phyloP scores from a whole-genome alignment of 352 stramenopile species.

The Globisporangium nagaii region DNA sequence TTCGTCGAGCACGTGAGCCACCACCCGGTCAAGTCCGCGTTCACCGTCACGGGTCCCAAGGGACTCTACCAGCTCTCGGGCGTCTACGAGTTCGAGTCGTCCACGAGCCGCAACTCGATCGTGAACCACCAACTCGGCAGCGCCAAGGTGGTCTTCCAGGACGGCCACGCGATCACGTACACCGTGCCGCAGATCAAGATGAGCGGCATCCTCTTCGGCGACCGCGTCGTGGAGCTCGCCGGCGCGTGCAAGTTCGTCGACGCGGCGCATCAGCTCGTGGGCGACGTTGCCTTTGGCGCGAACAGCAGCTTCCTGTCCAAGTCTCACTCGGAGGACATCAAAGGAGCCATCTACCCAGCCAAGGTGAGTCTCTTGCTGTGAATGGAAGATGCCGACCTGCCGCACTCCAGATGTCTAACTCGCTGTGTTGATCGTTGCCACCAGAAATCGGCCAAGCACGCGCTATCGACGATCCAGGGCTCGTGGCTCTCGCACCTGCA shows the following conservation, averaged over 20 bases:
- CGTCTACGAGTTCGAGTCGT: slow-evolving; percentile 66
- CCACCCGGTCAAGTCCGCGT: slow-evolving; percentile 64
- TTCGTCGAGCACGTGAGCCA: slow-evolving; percentile 70
- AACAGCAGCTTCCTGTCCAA: slow-evolving; percentile 69
- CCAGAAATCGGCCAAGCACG: slow-evolving; percentile 43
- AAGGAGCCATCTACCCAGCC: slow-evolving; percentile 48
- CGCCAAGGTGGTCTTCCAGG: slow-evolving; percentile 40
- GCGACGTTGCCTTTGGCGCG: slow-evolving; percentile 54
- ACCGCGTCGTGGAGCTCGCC: slow-evolving; percentile 64
- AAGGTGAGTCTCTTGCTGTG: slow-evolving; percentile 22
- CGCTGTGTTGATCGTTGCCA: neutral
- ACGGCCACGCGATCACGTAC: slow-evolving; percentile 51
- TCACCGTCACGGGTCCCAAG: slow-evolving; percentile 39
- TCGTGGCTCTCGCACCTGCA: slow-evolving; percentile 72
- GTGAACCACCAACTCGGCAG: slow-evolving; percentile 56
- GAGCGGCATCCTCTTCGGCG: slow-evolving; percentile 62
- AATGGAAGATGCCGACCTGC: too few species aligned
- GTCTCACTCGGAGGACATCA: slow-evolving; percentile 60
- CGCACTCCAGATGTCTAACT: too few species aligned
- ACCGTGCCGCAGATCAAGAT: slow-evolving; percentile 80
- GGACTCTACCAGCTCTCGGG: slow-evolving; percentile 49
- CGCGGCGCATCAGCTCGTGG: slow-evolving; percentile 27
- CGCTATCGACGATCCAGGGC: slow-evolving; percentile 37
- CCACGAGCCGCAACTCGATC: slow-evolving; percentile 62
- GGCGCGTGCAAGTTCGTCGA: slow-evolving; percentile 53